Evolutionary conservation across 495 filamentous ascomycete species (phyloP).

Genomic region (Hypomontagnella submonticulosa): DNA sequence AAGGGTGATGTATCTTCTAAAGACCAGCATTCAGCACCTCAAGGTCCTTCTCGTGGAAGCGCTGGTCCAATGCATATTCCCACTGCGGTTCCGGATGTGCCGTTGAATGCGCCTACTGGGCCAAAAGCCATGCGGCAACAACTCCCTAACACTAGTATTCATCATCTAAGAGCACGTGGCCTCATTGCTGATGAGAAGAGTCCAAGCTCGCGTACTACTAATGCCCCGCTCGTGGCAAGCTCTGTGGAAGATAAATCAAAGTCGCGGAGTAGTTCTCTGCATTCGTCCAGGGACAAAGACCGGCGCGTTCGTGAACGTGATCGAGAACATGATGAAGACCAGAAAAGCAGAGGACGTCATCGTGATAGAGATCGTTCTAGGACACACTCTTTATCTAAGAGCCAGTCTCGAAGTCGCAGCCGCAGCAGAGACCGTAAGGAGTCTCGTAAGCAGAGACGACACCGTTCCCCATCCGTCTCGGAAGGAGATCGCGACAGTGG

Average conservation of each 20-base stretch:
- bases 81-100: conserved; percentile 56
- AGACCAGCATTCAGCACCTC: conserved; percentile 42
- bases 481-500: conserved; percentile 62
- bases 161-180: conserved; percentile 61
- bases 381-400: conserved; percentile 41
- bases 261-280: conserved; percentile 57
- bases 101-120: conserved; percentile 81
- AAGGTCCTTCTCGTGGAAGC: conserved; percentile 37
- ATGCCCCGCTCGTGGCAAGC: conserved; percentile 47
- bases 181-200: conserved; percentile 54
- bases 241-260: conserved; percentile 45
- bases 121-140: conserved; percentile 94
- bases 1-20: conserved; percentile 49
- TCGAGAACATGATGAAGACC: conserved; percentile 48
- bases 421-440: conserved; percentile 64
- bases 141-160: conserved; percentile 77
- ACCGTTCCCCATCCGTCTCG: conserved; percentile 64
- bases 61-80: conserved; percentile 36
- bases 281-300: conserved; percentile 47
- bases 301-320: conserved; percentile 48
- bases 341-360: conserved; percentile 37
- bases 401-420: conserved; percentile 49
- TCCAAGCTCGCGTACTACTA: conserved; percentile 49
- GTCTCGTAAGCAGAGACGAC: conserved; percentile 64
- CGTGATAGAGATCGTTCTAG: conserved; percentile 47